phyloP scores from a whole-genome alignment of 345 rosid genomes.

The Populus ilicifolia region DNA sequence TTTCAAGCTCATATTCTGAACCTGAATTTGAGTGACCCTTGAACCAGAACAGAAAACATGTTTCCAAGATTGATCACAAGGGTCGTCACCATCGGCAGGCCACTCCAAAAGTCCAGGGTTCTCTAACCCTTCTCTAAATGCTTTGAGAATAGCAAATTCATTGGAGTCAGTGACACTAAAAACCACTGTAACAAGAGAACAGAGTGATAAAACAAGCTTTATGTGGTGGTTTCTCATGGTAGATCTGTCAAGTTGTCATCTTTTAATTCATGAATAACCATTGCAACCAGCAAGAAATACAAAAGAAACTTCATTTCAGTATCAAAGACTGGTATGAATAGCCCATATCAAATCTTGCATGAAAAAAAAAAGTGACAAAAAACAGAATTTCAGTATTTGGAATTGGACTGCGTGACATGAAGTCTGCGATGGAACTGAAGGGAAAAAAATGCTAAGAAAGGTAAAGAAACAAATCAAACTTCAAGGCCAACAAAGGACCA shows the following conservation, averaged over 20 bases:
- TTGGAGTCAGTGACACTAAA: conserved; percentile 44
- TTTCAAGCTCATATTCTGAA: conserved; percentile 48
- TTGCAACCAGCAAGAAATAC: background rate
- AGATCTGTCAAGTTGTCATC: conserved; percentile 19
- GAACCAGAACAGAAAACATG: conserved; percentile 46
- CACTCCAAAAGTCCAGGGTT: conserved; percentile 63
- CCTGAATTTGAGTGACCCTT: conserved; percentile 62
- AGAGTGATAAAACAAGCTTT: conserved; percentile 28
- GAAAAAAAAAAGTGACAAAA: conserved; percentile 11
- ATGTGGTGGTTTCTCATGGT: conserved; percentile 24
- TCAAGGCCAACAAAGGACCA: background rate
- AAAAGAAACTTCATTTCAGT: conserved; percentile 26
- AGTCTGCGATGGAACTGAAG: background rate
- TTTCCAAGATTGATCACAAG: conserved; percentile 63
- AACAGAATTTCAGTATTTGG: background rate
- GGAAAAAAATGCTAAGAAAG: background rate
- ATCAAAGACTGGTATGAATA: conserved; percentile 15
- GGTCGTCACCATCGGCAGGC: conserved; percentile 63
- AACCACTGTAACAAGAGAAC: conserved; percentile 27
- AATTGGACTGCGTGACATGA: background rate
- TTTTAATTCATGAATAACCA: conserved; percentile 12
- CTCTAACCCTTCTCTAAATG: conserved; percentile 56
- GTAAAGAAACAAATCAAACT: background rate
- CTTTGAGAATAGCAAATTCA: conserved; percentile 48
- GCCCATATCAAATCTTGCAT: conserved; percentile 32